Percentiles rank a stretch among this genome's conserved stretches.
Conservation (phyloP, 805 yeast genomes). For the Jamesozyma rosinii region DNA sequence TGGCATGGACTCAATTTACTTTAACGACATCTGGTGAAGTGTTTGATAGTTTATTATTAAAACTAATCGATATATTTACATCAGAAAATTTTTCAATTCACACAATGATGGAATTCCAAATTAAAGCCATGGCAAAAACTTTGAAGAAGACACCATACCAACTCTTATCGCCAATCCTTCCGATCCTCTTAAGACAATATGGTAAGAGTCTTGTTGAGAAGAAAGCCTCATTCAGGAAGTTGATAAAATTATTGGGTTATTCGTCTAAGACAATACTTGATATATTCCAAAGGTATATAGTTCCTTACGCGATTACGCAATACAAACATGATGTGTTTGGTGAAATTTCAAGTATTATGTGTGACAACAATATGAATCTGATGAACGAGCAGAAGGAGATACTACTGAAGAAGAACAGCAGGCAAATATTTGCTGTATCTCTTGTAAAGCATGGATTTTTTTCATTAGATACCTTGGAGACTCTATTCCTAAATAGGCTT, state of each 20-base stretch:
- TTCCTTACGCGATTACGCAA: slow-evolving; percentile 66
- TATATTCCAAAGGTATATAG: slow-evolving; percentile 61
- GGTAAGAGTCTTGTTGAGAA: slow-evolving; percentile 44
- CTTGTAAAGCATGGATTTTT: slow-evolving; percentile 27
- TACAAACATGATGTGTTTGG: slow-evolving; percentile 52
- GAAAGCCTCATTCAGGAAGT: slow-evolving; percentile 45
- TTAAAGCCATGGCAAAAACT: slow-evolving; percentile 48
- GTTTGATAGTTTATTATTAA: slow-evolving; percentile 55
- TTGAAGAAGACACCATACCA: slow-evolving; percentile 65
- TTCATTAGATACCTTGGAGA: slow-evolving; percentile 25
- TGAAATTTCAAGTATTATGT: slow-evolving; percentile 26
- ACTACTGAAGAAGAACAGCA: slow-evolving; percentile 24
- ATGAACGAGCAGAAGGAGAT: slow-evolving; percentile 15
- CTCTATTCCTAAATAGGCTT: slow-evolving; percentile 21
- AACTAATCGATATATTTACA: slow-evolving; percentile 56
- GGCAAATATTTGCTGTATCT: slow-evolving; percentile 30
- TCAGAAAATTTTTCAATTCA: slow-evolving; percentile 51
- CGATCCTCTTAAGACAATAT: slow-evolving; percentile 55
- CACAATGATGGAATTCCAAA: slow-evolving; percentile 57
- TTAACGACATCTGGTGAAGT: slow-evolving; percentile 56
- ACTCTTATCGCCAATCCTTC: slow-evolving; percentile 68
- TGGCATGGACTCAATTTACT: slow-evolving; percentile 59
- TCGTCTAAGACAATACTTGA: slow-evolving; percentile 51
- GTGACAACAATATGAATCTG: slow-evolving; percentile 14
- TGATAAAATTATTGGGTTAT: slow-evolving; percentile 60